Evolutionary conservation across 257 asterid genomes (phyloP).

Genomic region (Solanum gandarillasii): DNA sequence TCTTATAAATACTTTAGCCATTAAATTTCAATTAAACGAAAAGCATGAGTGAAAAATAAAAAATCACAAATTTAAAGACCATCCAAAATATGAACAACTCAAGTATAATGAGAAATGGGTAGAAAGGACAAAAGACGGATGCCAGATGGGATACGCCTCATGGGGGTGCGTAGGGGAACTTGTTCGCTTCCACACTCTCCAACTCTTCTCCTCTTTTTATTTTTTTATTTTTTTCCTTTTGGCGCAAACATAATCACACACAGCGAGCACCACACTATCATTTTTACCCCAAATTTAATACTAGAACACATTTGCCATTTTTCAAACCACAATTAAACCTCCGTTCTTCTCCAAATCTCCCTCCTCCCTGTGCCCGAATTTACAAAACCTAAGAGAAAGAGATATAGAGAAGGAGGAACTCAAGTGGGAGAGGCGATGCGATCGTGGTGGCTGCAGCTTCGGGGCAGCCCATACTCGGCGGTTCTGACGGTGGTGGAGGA

Average conservation of each 20-base stretch:
- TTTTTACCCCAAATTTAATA: background rate
- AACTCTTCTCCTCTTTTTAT: background rate
- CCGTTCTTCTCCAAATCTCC: background rate
- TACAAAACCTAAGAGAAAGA: background rate
- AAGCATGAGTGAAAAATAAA: no score
- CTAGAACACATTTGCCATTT: background rate
- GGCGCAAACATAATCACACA: background rate
- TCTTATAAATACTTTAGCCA: background rate
- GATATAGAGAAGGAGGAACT: background rate
- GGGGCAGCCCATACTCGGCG: constrained; percentile 6
- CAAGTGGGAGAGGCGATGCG: constrained; percentile 14
- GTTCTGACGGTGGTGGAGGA: constrained; percentile 24
- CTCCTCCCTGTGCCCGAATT: background rate
- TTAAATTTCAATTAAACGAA: background rate
- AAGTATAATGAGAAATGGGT: background rate
- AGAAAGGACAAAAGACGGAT: background rate
- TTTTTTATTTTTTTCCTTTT: background rate
- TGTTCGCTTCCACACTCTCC: background rate
- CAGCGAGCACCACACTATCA: background rate
- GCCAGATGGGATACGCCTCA: background rate
- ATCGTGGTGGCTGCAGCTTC: constrained; percentile 11
- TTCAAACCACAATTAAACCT: constrained; percentile 7
- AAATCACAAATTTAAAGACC: no score
- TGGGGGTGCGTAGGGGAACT: background rate
- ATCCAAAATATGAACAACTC: background rate